Base-by-base conservation (phyloP, 768 basidiomycete species). In the Boletellus ananiceps region DNA sequence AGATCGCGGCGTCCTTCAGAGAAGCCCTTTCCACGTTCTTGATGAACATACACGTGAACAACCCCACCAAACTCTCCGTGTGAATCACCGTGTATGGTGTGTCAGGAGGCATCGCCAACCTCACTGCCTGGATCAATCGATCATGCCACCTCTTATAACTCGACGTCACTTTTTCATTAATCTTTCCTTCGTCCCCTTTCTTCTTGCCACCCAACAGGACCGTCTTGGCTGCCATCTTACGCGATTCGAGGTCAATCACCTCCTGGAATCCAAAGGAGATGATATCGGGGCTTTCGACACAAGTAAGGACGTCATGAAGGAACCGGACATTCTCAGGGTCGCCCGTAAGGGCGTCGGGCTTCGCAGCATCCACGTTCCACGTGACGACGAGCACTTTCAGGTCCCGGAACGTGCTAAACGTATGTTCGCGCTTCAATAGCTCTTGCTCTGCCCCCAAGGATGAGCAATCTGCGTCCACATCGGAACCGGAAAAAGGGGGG, bases 221-320 rank as follows among this genome's bases (percentile, higher is more conserved):
- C 16, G 86, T 91, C 70, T 96, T 94, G 59, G 95, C 95, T 1
- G 87, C 84, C 74, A 97, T 84, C 70, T 84, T 92, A 52, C 91
- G 83, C 55, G 82, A 84, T 57, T 96, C 93, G n/a, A 99, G 79
- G 63, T 96, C 93, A 52, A 99, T 91, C 34, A 97, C 79, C 69
- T 98, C 95, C 67, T 99, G 95, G 67, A 98, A 87, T 2, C 93
- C 93, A 58, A 99, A 95, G 4, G 83, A 80, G 55, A 99, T 86
- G 57, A 98, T 84, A 55, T 97, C 94, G 3, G 95, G 89, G 11
- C 68, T 58, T 12, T 88, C 82, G 33, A 86, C 82, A 58, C 84
- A 88, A 4, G 67, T 73, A 11, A 98, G 73, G 2, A 80, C 82
- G 18, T 91, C 78, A n/a, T 78, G 72, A n/a, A 99, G 71, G 73